Conservation (phyloP, 1,284 basidiomycete genomes). For the Ustilago trichophora region DNA sequence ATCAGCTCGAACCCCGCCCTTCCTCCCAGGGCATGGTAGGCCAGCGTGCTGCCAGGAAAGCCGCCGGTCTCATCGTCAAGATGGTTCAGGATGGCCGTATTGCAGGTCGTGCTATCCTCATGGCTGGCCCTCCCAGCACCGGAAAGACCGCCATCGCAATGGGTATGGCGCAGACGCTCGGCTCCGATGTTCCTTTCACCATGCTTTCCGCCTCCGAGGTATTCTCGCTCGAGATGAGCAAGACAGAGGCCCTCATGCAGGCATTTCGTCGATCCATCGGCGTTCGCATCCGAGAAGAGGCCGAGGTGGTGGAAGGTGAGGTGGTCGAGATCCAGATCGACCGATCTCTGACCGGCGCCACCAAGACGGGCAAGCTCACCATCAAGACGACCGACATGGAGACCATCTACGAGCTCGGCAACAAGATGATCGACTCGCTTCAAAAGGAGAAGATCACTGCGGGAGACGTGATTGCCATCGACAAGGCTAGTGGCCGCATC, state of each 20-base stretch:
- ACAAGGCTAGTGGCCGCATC: conserved; percentile 95
- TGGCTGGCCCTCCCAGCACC: conserved; percentile 93
- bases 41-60: conserved; percentile 91
- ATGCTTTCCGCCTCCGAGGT: conserved; percentile 97
- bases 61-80: conserved; percentile 94
- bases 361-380: conserved; percentile 96
- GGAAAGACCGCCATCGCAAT: conserved; percentile 98
- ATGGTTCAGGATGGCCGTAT: conserved; percentile 97
- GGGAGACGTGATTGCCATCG: conserved; percentile 94
- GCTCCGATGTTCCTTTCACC: conserved; percentile 93
- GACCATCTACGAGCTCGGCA: conserved; percentile 97
- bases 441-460: conserved; percentile 97
- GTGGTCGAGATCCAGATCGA: conserved; percentile 99
- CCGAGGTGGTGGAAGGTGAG: conserved; percentile 96
- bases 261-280: conserved; percentile 94
- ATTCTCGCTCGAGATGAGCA: conserved; percentile 93
- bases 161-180: conserved; percentile 93
- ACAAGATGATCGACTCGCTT: conserved; percentile 98
- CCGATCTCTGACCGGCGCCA: conserved; percentile 93
- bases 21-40: conserved; percentile 95
- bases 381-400: conserved; percentile 99
- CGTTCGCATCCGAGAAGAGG: conserved; percentile 96
- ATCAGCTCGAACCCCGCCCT: conserved; percentile 83
- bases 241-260: conserved; percentile 96
- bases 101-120: conserved; percentile 91